Evolutionary conservation across 78 protist genomes (phyloP).

Genomic region (Dictyostelium purpureum): DNA sequence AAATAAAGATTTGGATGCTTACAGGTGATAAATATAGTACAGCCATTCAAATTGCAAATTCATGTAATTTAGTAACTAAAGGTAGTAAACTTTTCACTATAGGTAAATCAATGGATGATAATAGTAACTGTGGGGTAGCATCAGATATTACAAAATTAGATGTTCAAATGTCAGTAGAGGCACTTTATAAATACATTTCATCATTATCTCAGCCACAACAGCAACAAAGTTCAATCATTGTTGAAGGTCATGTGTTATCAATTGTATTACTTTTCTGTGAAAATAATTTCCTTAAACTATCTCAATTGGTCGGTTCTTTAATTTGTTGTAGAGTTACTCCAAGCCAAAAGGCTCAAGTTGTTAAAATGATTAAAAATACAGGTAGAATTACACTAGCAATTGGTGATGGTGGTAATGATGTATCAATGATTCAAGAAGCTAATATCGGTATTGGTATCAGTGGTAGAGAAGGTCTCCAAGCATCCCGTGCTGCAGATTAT

Average conservation of each 20-base stretch:
- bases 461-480: constrained; percentile 98
- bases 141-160: neutral
- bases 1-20: constrained; percentile 96
- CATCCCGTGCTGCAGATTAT: constrained; percentile 97
- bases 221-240: neutral
- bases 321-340: constrained; percentile 95
- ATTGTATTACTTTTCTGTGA: neutral
- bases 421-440: constrained; percentile 97
- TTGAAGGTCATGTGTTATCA: constrained; percentile 75
- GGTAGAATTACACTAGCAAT: constrained; percentile 81
- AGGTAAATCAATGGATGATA: constrained; percentile 39
- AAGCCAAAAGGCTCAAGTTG: constrained; percentile 94
- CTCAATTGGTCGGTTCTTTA: constrained; percentile 72
- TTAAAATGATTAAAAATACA: constrained; percentile 68
- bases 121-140: neutral
- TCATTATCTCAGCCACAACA: neutral
- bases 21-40: constrained; percentile 99
- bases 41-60: constrained; percentile 93
- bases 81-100: constrained; percentile 32
- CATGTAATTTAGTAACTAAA: constrained; percentile 83
- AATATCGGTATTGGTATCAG: constrained; percentile 93
- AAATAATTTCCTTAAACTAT: neutral
- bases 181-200: neutral
- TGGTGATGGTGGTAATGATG: constrained; percentile 99
- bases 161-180: neutral